These are phyloP conservation scores for Metschnikowia noctiluminum DNA, from an alignment of 805 yeast species.

Conservation along the genomic window DNA sequence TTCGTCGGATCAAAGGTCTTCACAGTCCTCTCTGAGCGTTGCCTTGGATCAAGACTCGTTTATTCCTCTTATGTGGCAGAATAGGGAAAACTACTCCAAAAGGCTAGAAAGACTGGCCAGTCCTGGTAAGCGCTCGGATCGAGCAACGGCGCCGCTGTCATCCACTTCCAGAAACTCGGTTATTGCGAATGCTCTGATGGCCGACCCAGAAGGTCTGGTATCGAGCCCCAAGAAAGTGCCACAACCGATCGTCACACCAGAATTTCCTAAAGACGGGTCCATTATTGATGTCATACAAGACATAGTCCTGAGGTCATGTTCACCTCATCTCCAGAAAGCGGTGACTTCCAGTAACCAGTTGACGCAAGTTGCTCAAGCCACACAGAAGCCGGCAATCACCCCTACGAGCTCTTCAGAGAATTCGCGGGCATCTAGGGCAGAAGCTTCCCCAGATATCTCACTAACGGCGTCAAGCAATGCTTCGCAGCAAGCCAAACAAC, in stretches of 20 bases:
- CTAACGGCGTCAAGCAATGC: too few species aligned
- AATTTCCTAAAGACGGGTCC: background rate
- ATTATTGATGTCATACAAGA: background rate
- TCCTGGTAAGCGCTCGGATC: background rate
- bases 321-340: background rate
- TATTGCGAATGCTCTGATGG: too few species aligned
- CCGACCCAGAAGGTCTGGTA: background rate
- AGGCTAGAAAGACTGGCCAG: constrained; percentile 1
- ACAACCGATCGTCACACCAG: background rate
- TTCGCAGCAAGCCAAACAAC: too few species aligned
- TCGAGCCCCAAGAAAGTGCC: background rate
- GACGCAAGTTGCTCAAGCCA: too few species aligned
- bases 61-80: constrained; percentile 8
- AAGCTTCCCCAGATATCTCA: too few species aligned
- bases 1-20: background rate
- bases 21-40: background rate
- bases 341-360: too few species aligned
- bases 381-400: too few species aligned
- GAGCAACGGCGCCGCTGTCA: background rate
- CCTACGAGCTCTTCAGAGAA: too few species aligned
- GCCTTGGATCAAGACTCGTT: background rate
- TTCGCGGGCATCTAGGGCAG: too few species aligned
- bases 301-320: background rate
- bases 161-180: background rate
- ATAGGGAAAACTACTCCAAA: constrained; percentile 2